These are phyloP conservation scores for Fusarium mangiferae DNA, from an alignment of 2,329 filamentous ascomycete species.

Conservation along the genomic window DNA sequence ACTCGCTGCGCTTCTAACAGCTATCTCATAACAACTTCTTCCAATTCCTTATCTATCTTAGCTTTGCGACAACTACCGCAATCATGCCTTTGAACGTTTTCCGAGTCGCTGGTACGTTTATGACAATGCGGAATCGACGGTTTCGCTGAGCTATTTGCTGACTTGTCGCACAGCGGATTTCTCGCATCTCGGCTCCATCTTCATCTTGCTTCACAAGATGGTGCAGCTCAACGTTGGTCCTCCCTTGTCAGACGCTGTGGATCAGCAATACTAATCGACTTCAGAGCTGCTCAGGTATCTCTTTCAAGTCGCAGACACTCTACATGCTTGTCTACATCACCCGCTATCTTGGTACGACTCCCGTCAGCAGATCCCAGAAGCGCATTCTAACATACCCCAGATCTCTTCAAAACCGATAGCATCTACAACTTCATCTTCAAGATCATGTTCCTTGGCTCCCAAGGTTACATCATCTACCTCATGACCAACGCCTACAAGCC, in stretches of 20 bases:
- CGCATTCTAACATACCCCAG: constrained; percentile 54
- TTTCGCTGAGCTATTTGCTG: constrained; percentile 6
- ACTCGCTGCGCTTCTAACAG: constrained; percentile 34
- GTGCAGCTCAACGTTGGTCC: constrained; percentile 81
- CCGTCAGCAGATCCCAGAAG: background rate
- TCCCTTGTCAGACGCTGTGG: constrained; percentile 10
- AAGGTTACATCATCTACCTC: constrained; percentile 94
- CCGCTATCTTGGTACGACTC: constrained; percentile 80
- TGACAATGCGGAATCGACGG: background rate
- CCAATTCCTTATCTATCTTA: constrained; percentile 15
- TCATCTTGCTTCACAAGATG: constrained; percentile 98
- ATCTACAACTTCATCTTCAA: constrained; percentile 97
- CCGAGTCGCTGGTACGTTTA: constrained; percentile 63
- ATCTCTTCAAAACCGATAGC: constrained; percentile 86
- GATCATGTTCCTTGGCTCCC: constrained; percentile 89
- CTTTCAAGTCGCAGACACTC: constrained; percentile 97
- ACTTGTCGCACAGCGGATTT: constrained; percentile 76
- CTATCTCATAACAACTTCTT: constrained; percentile 8
- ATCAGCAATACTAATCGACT: constrained; percentile 32
- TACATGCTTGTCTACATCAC: constrained; percentile 95
- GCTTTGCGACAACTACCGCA: constrained; percentile 29
- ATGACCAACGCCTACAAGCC: constrained; percentile 99
- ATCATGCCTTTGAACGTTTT: constrained; percentile 67
- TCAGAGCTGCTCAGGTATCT: constrained; percentile 97
- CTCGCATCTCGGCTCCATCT: constrained; percentile 92